Evolutionary conservation across 192 early-diverging fungal genomes (phyloP), one percentile per base, ranked within the genome.

Genomic region (Phlyctochytrium planicorne): DNA sequence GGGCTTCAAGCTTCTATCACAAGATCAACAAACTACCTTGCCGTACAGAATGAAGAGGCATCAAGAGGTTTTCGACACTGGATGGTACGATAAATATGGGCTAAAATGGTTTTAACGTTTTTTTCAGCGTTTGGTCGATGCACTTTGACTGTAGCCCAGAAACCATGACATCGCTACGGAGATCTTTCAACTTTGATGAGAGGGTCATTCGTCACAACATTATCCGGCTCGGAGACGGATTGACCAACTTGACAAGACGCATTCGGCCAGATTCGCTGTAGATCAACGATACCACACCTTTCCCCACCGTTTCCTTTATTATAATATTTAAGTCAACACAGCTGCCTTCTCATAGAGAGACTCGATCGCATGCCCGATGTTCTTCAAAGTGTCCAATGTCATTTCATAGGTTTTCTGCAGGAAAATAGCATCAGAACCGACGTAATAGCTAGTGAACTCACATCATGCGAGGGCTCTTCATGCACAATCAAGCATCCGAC

Each of bases 401-500:
- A 89, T 82, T 32, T 93, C 93, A 75, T 97, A 98, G 0, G 93
- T 94, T 83, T 94, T 93, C 83, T 91, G 69, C 30, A 56, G n/a
- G 24, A 17, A 70, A 36, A 32, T 10, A 29, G n/a, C 24, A 23
- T 16, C 33, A 53, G 53, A 20, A 60, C 1, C 24, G 17, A 56
- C 34, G 63, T 20, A 52, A 36, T 27, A 40, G 24, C 55, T 27
- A 34, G 30, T 1, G 34, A 2, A 83, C 85, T 80, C 74, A 91
- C 90, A 78, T 98, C 95, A 62, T 83, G 82, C 67, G 84, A 84
- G 34, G 86, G 81, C 53, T 95, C 94, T 32, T 97, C 95, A 84
- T 97, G 98, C 1, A 99, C 89, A 59, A 95, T 89, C 73, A 99
- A 74, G 65, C 92, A 94, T 30, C 96, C 96, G 24, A 91, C 93